Conservation (phyloP, 2,329 filamentous ascomycete genomes). For the Penicillium nordicum region DNA sequence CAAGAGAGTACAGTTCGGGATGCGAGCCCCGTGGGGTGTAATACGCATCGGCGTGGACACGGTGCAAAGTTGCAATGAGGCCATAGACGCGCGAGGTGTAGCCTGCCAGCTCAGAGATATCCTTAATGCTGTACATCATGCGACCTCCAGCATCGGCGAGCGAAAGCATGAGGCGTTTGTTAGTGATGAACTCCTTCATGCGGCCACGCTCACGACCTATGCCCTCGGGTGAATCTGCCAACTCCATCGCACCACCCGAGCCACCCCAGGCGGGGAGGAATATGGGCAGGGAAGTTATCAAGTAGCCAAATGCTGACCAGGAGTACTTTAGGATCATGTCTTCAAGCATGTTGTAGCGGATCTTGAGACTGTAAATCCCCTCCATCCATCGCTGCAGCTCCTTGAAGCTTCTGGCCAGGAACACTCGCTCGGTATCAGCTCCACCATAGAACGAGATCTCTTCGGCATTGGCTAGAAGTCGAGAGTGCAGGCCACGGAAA, state of each 20-base stretch:
- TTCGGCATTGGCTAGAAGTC: slow-evolving; percentile 93
- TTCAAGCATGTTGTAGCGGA: slow-evolving; percentile 97
- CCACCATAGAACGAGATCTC: slow-evolving; percentile 97
- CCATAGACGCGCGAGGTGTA: slow-evolving; percentile 96
- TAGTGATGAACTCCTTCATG: slow-evolving; percentile 99
- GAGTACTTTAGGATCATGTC: slow-evolving; percentile 98
- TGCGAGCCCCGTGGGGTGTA: slow-evolving; percentile 62
- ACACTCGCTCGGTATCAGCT: slow-evolving; percentile 89
- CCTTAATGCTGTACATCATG: slow-evolving; percentile 99
- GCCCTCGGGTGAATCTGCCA: slow-evolving; percentile 43
- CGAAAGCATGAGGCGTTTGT: slow-evolving; percentile 96
- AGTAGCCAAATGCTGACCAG: slow-evolving; percentile 96
- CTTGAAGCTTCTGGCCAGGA: slow-evolving; percentile 87
- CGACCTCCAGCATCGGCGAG: slow-evolving; percentile 91
- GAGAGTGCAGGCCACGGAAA: slow-evolving; percentile 84
- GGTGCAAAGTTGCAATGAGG: slow-evolving; percentile 88
- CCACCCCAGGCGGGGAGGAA: slow-evolving; percentile 95
- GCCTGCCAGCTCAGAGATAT: slow-evolving; percentile 89
- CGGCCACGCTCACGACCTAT: slow-evolving; percentile 67
- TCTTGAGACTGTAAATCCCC: slow-evolving; percentile 94
- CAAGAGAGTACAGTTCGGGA: slow-evolving; percentile 80
- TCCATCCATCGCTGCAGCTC: slow-evolving; percentile 97
- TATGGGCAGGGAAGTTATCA: slow-evolving; percentile 86
- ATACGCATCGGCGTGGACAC: slow-evolving; percentile 89
- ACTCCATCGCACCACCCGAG: slow-evolving; percentile 68